Percentiles rank a stretch among this genome's conserved stretches.
phyloP scores from a whole-genome alignment of 768 basidiomycete genomes.

The Collybia nuda region DNA sequence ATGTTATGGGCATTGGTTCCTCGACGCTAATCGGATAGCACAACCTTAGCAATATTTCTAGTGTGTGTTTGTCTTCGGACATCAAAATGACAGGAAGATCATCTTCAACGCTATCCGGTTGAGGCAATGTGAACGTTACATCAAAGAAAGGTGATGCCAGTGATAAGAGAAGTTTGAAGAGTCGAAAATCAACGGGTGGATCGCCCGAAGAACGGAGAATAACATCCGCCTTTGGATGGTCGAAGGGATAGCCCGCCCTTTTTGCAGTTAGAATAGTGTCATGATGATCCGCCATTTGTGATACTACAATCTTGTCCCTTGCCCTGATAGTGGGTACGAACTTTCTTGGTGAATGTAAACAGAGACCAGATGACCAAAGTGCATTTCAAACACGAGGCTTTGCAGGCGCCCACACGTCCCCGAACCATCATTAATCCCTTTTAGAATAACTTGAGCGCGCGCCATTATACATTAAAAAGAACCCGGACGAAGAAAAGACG shows the following conservation, averaged over 20 bases:
- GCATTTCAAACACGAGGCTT: too few relatives aligned
- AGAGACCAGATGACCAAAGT: too few relatives aligned
- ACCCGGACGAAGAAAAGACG: too few relatives aligned
- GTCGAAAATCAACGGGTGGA: constrained; percentile 45
- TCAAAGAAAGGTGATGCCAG: constrained; percentile 60
- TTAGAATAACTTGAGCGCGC: too few relatives aligned
- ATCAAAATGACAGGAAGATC: constrained; percentile 45
- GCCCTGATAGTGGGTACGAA: background rate
- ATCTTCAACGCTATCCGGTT: constrained; percentile 27
- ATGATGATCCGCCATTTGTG: too few relatives aligned
- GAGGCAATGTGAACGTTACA: constrained; percentile 54
- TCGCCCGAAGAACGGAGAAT: constrained; percentile 55
- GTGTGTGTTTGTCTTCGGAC: constrained; percentile 40
- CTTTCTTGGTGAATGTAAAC: background rate
- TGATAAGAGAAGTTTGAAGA: constrained; percentile 54
- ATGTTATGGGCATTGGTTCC: constrained; percentile 27
- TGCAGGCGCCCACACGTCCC: too few relatives aligned
- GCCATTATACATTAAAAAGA: too few relatives aligned
- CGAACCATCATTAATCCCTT: too few relatives aligned
- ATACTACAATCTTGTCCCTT: constrained; percentile 26
- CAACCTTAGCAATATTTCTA: constrained; percentile 42
- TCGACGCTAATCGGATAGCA: constrained; percentile 48
- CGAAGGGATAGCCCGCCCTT: constrained; percentile 37
- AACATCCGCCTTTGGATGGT: constrained; percentile 49
- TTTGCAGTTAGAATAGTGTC: too few relatives aligned